These are phyloP conservation scores for Fusarium sp. DNA, from an alignment of 2,329 filamentous ascomycete genomes.

Conservation along the genomic window DNA sequence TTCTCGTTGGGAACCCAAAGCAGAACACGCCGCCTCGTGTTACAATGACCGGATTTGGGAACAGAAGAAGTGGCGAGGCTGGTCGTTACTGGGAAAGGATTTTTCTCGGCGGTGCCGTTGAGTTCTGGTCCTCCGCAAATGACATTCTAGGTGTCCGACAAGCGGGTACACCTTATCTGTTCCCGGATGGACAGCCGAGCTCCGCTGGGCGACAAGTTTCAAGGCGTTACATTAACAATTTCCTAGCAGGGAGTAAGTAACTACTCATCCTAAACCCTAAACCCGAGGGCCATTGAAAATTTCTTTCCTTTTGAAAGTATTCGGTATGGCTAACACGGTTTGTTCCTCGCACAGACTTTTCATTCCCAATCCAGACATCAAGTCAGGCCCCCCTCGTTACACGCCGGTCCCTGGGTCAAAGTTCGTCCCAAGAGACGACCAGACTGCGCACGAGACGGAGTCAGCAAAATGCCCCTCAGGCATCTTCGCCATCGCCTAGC, in stretches of 20 bases:
- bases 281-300: no score
- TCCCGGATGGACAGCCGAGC: not conserved
- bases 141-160: not conserved
- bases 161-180: not conserved
- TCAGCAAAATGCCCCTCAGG: not conserved
- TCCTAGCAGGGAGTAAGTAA: not conserved
- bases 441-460: not conserved
- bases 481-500: not conserved
- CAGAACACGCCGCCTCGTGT: not conserved
- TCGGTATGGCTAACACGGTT: not conserved
- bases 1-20: not conserved
- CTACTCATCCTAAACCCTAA: no score
- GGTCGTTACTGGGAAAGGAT: constrained; percentile 9
- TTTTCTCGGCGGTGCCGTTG: not conserved
- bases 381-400: no score
- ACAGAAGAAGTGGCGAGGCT: not conserved
- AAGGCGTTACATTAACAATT: not conserved
- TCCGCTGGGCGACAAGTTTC: not conserved
- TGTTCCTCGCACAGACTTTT: no score
- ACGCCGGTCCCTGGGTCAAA: not conserved
- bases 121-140: not conserved
- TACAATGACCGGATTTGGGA: not conserved
- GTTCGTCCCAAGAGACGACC: not conserved
- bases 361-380: no score
- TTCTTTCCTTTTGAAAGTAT: no score